phyloP scores from a whole-genome alignment of 106 monocot species.

The Xerophyta viscosa region DNA sequence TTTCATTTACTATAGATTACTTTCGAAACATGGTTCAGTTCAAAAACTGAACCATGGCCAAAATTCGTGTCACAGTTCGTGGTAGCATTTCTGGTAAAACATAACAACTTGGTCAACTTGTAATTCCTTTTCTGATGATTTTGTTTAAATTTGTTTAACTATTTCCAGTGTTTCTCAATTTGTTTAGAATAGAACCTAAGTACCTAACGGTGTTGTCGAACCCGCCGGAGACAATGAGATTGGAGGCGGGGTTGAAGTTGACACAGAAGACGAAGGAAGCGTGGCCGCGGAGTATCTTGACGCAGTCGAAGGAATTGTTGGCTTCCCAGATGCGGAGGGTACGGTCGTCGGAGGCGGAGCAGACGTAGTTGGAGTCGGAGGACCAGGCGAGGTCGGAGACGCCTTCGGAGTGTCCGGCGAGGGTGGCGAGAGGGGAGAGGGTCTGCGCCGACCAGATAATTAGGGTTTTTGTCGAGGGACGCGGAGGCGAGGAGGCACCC shows the following conservation, averaged over 20 bases:
- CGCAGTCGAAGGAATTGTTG: constrained; percentile 40
- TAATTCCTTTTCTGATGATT: no score
- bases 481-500: constrained; percentile 83
- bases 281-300: constrained; percentile 70
- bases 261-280: constrained; percentile 82
- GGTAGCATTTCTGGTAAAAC: no score
- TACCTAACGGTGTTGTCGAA: constrained; percentile 84
- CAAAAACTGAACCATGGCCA: no score
- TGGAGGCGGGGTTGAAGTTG: constrained; percentile 73
- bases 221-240: constrained; percentile 55
- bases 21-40: no score
- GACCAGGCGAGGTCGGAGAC: constrained; percentile 93
- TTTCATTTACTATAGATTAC: no score
- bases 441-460: constrained; percentile 43
- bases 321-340: constrained; percentile 74
- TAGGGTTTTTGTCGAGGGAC: constrained; percentile 79
- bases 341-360: constrained; percentile 95
- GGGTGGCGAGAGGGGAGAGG: constrained; percentile 28
- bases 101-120: no score
- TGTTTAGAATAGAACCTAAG: no score
- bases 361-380: constrained; percentile 83
- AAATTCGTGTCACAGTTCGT: no score
- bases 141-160: no score
- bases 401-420: constrained; percentile 80
- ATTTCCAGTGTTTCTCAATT: no score